Evolutionary conservation across 2,329 filamentous ascomycete species (phyloP), one percentile per base, ranked within the genome.

Genomic region (Rhynchosporium agropyri): DNA sequence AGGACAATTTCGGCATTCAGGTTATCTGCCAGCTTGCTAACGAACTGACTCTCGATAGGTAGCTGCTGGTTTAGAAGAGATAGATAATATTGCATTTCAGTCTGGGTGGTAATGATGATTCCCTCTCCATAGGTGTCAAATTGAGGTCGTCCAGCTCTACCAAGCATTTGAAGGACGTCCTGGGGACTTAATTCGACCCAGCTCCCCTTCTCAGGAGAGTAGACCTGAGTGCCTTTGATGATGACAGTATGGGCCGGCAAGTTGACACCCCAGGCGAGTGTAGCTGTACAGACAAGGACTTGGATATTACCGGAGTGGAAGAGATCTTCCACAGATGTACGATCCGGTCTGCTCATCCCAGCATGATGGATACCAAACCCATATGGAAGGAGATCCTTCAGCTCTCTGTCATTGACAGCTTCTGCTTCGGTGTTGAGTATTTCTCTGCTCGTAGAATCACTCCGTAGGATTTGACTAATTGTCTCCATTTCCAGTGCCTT

Each of bases 251-350:
- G 95, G 2, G 95, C 95, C 4, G 95, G 95, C 74, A 99, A 79
- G 77, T 99, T 99, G 74, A 99, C 95, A 86, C 95, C 95, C 95
- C 95, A 99, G 29, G 95, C 95, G 59, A 99, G 82, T n/a, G 95
- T 99, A 45, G 96, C 94, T 45, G 95, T 99, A 77, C 92, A 98
- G 42, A 98, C 94, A 57, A 99, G 86, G 1, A 99, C 95, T 75
- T 97, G 93, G 43, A 99, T 91, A 38, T 90, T 88, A 65, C 94
- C 94, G 74, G 93, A 90, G 50, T 90, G 87, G 72, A 99, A 99
- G 28, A 99, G 84, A 74, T 97, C 94, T 74, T 98, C 94, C 12
- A 99, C 95, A 56, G 94, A 91, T 33, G 90, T 93, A 78, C 96
- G 89, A 80, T 99, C 96, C n/a, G 89, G 87, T 75, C 95, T 86